phyloP scores from a whole-genome alignment of 2,329 filamentous ascomycete genomes.

The Colletotrichum eleusines region DNA sequence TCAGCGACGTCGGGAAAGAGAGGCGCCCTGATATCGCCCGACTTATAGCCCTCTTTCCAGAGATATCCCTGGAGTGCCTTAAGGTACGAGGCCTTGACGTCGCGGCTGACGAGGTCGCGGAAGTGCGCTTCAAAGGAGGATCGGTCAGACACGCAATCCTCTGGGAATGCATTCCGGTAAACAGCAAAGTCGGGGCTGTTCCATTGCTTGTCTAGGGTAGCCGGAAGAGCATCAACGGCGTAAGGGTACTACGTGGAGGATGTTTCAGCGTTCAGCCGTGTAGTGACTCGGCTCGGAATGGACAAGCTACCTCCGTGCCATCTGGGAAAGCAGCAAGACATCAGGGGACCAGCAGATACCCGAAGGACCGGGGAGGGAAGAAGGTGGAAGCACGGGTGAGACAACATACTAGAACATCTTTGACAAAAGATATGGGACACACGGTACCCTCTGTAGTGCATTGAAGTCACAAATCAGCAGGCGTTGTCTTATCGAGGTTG shows the following conservation, averaged over 20 bases:
- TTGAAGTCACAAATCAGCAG: slow-evolving; percentile 28
- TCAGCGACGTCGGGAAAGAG: slow-evolving; percentile 81
- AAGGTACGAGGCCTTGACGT: slow-evolving; percentile 81
- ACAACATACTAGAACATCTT: slow-evolving; percentile 80
- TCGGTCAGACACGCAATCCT: slow-evolving; percentile 69
- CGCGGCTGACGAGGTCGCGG: slow-evolving; percentile 75
- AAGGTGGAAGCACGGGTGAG: slow-evolving; percentile 27
- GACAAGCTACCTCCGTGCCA: slow-evolving; percentile 25
- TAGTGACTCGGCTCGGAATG: slow-evolving; percentile 27
- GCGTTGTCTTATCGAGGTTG: slow-evolving; percentile 7
- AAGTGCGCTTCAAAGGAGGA: slow-evolving; percentile 75
- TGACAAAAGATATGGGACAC: slow-evolving; percentile 86
- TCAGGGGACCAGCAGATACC: slow-evolving; percentile 41
- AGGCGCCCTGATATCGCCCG: slow-evolving; percentile 76
- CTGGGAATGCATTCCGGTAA: slow-evolving; percentile 79
- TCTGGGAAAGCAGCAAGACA: slow-evolving; percentile 33
- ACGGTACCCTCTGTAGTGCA: slow-evolving; percentile 77
- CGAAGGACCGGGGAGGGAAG: slow-evolving; percentile 39
- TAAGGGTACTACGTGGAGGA: slow-evolving; percentile 75
- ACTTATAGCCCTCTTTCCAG: slow-evolving; percentile 80
- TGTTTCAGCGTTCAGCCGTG: slow-evolving; percentile 25
- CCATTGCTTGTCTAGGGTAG: slow-evolving; percentile 76
- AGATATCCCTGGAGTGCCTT: slow-evolving; percentile 85
- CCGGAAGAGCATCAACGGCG: slow-evolving; percentile 74
- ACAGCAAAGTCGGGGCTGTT: slow-evolving; percentile 70